phyloP scores from a whole-genome alignment of 1,284 basidiomycete genomes.

The Spongiforma sp. region DNA sequence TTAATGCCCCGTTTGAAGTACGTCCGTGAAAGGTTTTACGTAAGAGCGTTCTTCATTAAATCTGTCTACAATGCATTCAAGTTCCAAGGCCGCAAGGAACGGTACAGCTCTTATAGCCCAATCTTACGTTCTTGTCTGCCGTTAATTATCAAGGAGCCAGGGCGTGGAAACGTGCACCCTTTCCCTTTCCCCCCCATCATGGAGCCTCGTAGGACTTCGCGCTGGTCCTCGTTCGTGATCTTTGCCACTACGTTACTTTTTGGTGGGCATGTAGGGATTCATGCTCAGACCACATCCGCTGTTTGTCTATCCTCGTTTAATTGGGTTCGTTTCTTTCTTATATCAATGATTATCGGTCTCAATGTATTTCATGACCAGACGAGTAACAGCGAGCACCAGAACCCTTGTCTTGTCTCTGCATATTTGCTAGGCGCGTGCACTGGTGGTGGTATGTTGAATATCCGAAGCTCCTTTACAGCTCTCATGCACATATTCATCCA shows the following conservation, averaged over 20 bases:
- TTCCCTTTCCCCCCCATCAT: conserved; percentile 8
- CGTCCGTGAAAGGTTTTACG: too few species aligned
- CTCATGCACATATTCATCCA: conserved; percentile 20
- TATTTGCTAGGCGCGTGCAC: conserved; percentile 39
- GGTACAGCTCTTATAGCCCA: too few species aligned
- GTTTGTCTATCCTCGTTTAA: conserved; percentile 23
- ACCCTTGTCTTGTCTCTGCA: conserved; percentile 41
- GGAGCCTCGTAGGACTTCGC: conserved; percentile 3
- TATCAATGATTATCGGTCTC: not conserved
- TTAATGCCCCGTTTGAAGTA: too few species aligned
- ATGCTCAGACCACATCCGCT: conserved; percentile 27
- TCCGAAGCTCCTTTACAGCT: not conserved
- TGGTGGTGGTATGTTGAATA: conserved; percentile 32
- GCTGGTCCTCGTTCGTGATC: conserved; percentile 21
- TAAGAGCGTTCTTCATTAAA: too few species aligned
- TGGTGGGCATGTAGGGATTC: conserved; percentile 11
- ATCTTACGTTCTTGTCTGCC: too few species aligned
- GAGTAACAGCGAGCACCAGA: conserved; percentile 37
- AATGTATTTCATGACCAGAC: conserved; percentile 27
- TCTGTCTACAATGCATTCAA: too few species aligned
- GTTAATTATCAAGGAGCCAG: too few species aligned
- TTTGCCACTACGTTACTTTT: conserved; percentile 22
- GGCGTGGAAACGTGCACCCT: too few species aligned
- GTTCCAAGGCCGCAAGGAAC: too few species aligned
- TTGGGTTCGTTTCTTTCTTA: conserved; percentile 27